Conservation (phyloP, 2,329 filamentous ascomycete species). For the Podosphaera aphanis region DNA sequence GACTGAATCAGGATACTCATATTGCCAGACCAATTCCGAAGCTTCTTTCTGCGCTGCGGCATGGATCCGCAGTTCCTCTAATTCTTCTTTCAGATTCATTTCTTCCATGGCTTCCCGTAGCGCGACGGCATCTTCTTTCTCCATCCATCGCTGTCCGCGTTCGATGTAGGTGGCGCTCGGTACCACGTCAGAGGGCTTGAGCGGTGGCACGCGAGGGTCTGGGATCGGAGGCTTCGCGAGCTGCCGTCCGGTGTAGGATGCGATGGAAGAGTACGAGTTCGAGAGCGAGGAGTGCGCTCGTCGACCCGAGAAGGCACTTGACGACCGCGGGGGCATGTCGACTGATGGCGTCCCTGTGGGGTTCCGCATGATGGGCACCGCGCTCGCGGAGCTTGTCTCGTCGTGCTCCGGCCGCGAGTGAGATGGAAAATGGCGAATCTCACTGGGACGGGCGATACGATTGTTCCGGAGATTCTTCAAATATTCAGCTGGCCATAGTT, state of each 20-base stretch:
- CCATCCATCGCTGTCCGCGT: slow-evolving; percentile 53
- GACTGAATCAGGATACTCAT: slow-evolving; percentile 34
- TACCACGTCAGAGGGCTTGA: slow-evolving; percentile 36
- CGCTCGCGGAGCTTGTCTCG: slow-evolving; percentile 18
- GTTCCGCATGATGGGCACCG: slow-evolving; percentile 2
- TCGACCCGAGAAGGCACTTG: slow-evolving; percentile 10
- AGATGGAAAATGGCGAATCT: slow-evolving; percentile 39
- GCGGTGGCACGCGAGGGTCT: slow-evolving; percentile 13
- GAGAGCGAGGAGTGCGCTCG: slow-evolving; percentile 13
- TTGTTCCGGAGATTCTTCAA: slow-evolving; percentile 47
- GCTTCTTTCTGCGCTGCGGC: slow-evolving; percentile 53
- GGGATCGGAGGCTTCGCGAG: slow-evolving; percentile 10
- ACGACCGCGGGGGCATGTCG: slow-evolving; percentile 7
- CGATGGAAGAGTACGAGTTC: slow-evolving; percentile 10
- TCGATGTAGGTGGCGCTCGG: slow-evolving; percentile 49
- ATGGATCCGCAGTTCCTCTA: slow-evolving; percentile 40
- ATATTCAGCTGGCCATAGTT: slow-evolving; percentile 33
- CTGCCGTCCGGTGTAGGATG: slow-evolving; percentile 13
- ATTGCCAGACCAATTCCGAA: slow-evolving; percentile 55
- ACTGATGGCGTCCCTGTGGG: slow-evolving; percentile 2
- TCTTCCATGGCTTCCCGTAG: slow-evolving; percentile 51
- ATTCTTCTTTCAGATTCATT: slow-evolving; percentile 34
- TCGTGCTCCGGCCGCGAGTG: slow-evolving; percentile 14
- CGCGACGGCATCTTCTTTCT: slow-evolving; percentile 52
- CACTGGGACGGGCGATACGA: slow-evolving; percentile 42